Conservation (phyloP, 2,329 filamentous ascomycete genomes). For the Aspergillus sclerotialis region DNA sequence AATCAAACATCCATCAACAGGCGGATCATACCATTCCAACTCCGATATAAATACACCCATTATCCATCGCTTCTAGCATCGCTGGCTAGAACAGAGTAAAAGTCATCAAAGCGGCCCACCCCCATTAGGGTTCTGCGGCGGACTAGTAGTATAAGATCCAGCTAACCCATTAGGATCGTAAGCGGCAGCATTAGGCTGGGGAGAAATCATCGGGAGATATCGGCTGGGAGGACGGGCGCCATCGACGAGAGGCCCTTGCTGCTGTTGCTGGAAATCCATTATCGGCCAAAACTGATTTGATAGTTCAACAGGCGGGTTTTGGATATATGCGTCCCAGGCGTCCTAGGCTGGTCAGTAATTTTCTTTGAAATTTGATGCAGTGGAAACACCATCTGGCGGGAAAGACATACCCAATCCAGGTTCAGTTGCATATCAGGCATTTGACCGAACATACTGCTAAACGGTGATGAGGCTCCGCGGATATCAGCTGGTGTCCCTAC, state of each 20-base stretch:
- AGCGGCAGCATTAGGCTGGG: not conserved
- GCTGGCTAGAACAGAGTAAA: too few relatives aligned
- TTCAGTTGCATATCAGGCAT: slow-evolving; percentile 52
- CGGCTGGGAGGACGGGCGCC: slow-evolving; percentile 10
- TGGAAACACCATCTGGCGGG: too few relatives aligned
- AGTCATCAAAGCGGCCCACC: too few relatives aligned
- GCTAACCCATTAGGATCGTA: not conserved
- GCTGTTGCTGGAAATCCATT: slow-evolving; percentile 23
- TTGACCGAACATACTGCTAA: slow-evolving; percentile 48
- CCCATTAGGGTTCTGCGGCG: not conserved
- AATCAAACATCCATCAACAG: too few relatives aligned
- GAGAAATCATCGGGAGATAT: slow-evolving; percentile 1
- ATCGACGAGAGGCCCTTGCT: slow-evolving; percentile 13
- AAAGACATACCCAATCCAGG: slow-evolving; percentile 54
- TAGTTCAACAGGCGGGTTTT: slow-evolving; percentile 46
- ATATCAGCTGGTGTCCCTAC: slow-evolving; percentile 24
- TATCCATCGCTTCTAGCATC: too few relatives aligned
- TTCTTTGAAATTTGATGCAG: too few relatives aligned
- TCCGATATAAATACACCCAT: too few relatives aligned
- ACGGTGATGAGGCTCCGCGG: slow-evolving; percentile 44
- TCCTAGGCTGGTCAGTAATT: too few relatives aligned
- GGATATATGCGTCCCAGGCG: slow-evolving; percentile 63
- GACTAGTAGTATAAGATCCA: slow-evolving; percentile 1
- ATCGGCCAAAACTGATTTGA: slow-evolving; percentile 33
- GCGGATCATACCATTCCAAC: too few relatives aligned